phyloP scores from a whole-genome alignment of 1,139 yeast species.

The Trichomonascaceae sp. region DNA sequence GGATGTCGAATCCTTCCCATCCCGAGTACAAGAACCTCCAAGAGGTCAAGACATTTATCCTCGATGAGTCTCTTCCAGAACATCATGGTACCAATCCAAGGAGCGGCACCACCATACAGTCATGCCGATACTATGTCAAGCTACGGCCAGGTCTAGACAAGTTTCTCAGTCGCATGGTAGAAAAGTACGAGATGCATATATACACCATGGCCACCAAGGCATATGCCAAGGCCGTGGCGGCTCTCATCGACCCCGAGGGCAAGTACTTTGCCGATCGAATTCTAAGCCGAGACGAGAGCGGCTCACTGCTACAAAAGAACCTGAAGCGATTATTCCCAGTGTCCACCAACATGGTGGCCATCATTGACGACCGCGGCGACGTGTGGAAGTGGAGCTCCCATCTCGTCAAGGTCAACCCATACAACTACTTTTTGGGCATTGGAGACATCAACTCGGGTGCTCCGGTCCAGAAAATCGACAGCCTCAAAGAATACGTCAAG shows the following conservation, averaged over 20 bases:
- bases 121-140: slow-evolving; percentile 85
- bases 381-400: slow-evolving; percentile 98
- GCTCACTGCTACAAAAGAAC: slow-evolving; percentile 80
- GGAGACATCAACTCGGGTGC: slow-evolving; percentile 95
- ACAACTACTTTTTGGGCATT: slow-evolving; percentile 90
- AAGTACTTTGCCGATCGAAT: slow-evolving; percentile 82
- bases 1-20: slow-evolving; percentile 78
- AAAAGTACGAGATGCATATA: slow-evolving; percentile 77
- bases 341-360: slow-evolving; percentile 91
- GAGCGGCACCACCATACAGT: slow-evolving; percentile 16
- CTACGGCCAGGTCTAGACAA: slow-evolving; percentile 74
- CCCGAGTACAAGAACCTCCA: slow-evolving; percentile 78
- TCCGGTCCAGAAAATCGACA: slow-evolving; percentile 50
- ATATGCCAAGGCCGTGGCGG: slow-evolving; percentile 83
- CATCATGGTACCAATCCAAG: slow-evolving; percentile 29
- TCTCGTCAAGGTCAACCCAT: slow-evolving; percentile 83
- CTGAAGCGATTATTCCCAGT: slow-evolving; percentile 85
- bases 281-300: slow-evolving; percentile 88
- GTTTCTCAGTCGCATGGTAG: slow-evolving; percentile 51
- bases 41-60: slow-evolving; percentile 63
- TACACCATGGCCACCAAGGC: slow-evolving; percentile 98
- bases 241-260: slow-evolving; percentile 83
- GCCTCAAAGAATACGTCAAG: not conserved
- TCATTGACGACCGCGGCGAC: slow-evolving; percentile 95
- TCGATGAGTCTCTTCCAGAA: slow-evolving; percentile 59